Base-by-base conservation (phyloP, 78 protist genomes). In the Cyanophora paradoxa region DNA sequence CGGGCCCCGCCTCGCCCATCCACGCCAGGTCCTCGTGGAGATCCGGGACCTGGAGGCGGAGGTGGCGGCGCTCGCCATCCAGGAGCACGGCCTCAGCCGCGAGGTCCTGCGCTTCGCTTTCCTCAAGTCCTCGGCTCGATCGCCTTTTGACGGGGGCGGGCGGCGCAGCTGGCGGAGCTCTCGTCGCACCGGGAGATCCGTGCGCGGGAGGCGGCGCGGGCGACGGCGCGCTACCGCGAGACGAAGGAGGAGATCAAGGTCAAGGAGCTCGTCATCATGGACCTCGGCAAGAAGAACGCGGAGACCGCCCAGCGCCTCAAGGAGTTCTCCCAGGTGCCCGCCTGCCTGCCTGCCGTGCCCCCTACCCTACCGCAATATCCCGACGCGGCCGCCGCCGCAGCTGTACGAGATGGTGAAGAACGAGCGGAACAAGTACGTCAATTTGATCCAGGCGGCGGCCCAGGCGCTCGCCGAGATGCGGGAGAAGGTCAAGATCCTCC, bases 401-500 rank as follows among this genome's bases (percentile, higher is more conserved):
- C 54, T 66, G 63, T 81, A 71, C 61, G 64, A 72, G 48, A 13
- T 31, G 5, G 79, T 82, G 33, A 86, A 78, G 75, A 54, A 34
- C 30, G 84, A 77, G 62, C 81, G 86, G 39, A 68, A 77, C 71
- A 63, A 72, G 50, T 65, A 78, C 36, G 86, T 77, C 19, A 56
- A 54, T 31, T 22, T 54, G 78, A 83, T 88, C 39, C 88, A 84
- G 72, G 36, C 69, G 20, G 0, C 74, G 24, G 46, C n/a, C 34
- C 87, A 83, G 81, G 72, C 72, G 22, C 54, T 82, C 62, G 74
- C 81, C 26, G 92, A 88, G 72, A 73, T 48, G 66, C 31, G 69
- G 67, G 89, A 88, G 77, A 88, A 88, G 78, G 81, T 82, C 44
- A 74, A 72, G 63, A 82, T 87, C 41, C 62, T 82, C 7, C 80